Evolutionary conservation across 768 basidiomycete species (phyloP), one percentile per base, ranked within the genome.

Genomic region (Mycena capillaripes): DNA sequence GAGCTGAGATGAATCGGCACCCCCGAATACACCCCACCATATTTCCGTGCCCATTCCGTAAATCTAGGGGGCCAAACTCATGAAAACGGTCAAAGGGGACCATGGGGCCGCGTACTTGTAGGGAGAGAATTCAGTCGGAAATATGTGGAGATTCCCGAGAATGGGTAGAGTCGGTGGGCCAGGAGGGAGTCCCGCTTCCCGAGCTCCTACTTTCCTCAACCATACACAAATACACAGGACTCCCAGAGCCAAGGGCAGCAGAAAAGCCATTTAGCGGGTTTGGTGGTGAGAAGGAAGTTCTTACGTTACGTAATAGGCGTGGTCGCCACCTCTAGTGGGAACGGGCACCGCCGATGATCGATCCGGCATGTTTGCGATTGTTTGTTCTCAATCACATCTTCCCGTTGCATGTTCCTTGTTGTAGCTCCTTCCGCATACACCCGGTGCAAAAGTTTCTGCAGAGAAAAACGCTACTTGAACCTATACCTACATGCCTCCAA

Each of bases 11-110:
- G 11, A 21, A 57, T n/a, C 7, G 14, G 25, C n/a, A 14, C 66
- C 48, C 27, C 76, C 10, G 79, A 80, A 64, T 77, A 80, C 29
- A 81, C 71, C 2, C 78, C 79, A 6, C 81, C 81, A 50, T 81
- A 80, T 48, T 46, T 53, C 25, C 71, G 66, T 3, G 81, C 79
- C 81, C 80, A 80, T 70, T 79, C 77, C 2, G 79, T 78, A 30
- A 81, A 76, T 48, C 78, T 81, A 27, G 12, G 7, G 36, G 12
- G 6, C 12, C 12, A 3, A 16, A 29, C n/a, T 19, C 14, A 2
- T 30, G 11, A 3, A 11, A 46, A 25, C 6, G 11, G 17, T 6
- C 7, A 16, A 38, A 4, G n/a, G 23, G 36, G 36, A 11, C 3
- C n/a, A n/a, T 40, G 19, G n/a, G n/a, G 17, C 30, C 19, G 66